Conservation (phyloP, 2,329 filamentous ascomycete genomes). For the Aspergillus japonicus region DNA sequence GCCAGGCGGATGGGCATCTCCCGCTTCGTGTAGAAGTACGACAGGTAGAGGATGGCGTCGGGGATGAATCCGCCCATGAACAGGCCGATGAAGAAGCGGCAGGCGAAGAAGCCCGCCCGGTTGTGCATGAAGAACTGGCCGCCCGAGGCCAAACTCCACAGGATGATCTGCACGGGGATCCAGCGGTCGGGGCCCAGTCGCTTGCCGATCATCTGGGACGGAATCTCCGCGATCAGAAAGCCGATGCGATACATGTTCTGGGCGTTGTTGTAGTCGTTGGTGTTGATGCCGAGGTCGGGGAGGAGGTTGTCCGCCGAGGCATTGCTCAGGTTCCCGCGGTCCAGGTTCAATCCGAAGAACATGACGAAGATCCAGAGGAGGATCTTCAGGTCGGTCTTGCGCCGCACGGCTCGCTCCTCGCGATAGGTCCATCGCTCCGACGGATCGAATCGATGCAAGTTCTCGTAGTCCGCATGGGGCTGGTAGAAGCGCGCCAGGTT, state of each 20-base stretch:
- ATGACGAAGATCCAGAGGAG: constrained; percentile 49
- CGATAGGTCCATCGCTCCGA: constrained; percentile 29
- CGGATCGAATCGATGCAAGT: constrained; percentile 39
- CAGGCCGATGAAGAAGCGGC: constrained; percentile 48
- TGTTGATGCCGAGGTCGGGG: constrained; percentile 26
- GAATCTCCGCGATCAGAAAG: constrained; percentile 33
- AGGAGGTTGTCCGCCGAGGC: constrained; percentile 29
- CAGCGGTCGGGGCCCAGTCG: constrained; percentile 28
- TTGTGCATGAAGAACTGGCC: constrained; percentile 28
- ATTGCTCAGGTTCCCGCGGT: constrained; percentile 28
- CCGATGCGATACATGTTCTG: constrained; percentile 31
- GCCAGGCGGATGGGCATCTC: constrained; percentile 37
- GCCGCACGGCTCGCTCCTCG: constrained; percentile 24
- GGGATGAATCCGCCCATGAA: constrained; percentile 55
- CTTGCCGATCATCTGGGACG: constrained; percentile 33
- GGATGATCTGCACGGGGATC: constrained; percentile 32
- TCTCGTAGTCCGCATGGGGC: constrained; percentile 35
- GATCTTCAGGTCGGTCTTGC: constrained; percentile 35
- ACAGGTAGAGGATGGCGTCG: constrained; percentile 37
- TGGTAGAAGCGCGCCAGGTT: constrained; percentile 35
- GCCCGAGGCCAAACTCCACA: constrained; percentile 27
- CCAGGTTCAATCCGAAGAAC: constrained; percentile 35
- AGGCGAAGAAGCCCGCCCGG: constrained; percentile 42
- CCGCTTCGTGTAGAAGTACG: constrained; percentile 41
- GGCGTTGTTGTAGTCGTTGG: constrained; percentile 34